A percentile compares a stretch with the other conserved stretches of the same genome.
These are phyloP conservation scores for Sporisorium scitamineum DNA, from an alignment of 1,284 basidiomycete species.

Conservation along the genomic window DNA sequence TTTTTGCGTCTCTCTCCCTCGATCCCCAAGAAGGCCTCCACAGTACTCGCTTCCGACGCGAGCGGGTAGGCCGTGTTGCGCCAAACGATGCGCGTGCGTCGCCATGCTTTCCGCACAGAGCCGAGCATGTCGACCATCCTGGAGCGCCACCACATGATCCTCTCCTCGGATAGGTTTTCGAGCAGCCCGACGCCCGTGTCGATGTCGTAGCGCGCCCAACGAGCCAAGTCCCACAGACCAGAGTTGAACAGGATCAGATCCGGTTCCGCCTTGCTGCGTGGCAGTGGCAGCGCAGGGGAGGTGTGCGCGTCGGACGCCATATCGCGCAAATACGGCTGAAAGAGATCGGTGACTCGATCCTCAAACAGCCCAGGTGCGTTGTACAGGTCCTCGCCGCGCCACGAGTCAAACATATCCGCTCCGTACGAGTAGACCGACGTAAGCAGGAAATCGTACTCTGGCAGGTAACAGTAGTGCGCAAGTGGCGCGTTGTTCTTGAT, in stretches of 20 bases:
- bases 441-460: slow-evolving; percentile 69
- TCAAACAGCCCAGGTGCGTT: slow-evolving; percentile 69
- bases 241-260: slow-evolving; percentile 69
- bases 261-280: slow-evolving; percentile 59
- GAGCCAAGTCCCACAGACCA: slow-evolving; percentile 69
- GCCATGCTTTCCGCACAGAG: slow-evolving; percentile 32
- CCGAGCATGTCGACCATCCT: slow-evolving; percentile 65
- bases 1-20: slow-evolving; percentile 44
- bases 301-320: slow-evolving; percentile 27
- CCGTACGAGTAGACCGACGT: slow-evolving; percentile 70
- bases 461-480: slow-evolving; percentile 70
- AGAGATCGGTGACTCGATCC: slow-evolving; percentile 67
- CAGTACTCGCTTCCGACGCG: slow-evolving; percentile 45
- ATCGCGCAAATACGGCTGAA: slow-evolving; percentile 60
- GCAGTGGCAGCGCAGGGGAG: slow-evolving; percentile 42
- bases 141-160: slow-evolving; percentile 68
- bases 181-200: slow-evolving; percentile 52
- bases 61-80: slow-evolving; percentile 52
- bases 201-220: slow-evolving; percentile 69
- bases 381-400: slow-evolving; percentile 66
- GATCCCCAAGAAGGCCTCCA: slow-evolving; percentile 56
- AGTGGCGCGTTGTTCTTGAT: slow-evolving; percentile 62
- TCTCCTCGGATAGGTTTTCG: slow-evolving; percentile 62
- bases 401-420: slow-evolving; percentile 68
- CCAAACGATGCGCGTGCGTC: slow-evolving; percentile 54